phyloP scores from a whole-genome alignment of 2,329 filamentous ascomycete species.

The Talaromyces sp. region DNA sequence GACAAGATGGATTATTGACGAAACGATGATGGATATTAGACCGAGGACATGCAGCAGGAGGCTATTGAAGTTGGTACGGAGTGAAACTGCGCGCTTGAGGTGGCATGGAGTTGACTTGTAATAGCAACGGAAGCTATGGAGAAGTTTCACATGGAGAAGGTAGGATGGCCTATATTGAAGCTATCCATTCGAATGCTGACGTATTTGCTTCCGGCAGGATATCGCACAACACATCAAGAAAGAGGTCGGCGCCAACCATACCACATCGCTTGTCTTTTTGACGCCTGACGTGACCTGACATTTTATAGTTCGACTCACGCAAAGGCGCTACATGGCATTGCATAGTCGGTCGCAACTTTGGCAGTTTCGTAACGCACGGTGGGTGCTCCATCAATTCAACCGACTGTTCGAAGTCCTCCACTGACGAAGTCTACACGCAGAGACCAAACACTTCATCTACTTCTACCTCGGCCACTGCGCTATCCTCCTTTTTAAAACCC shows the following conservation, averaged over 20 bases:
- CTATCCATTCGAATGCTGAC: background rate
- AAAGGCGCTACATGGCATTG: conserved; percentile 99
- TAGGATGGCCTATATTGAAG: conserved; percentile 30
- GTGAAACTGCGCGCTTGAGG: background rate
- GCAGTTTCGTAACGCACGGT: conserved; percentile 98
- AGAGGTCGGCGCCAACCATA: conserved; percentile 60
- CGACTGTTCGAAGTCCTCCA: background rate
- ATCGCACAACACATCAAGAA: conserved; percentile 96
- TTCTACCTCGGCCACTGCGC: conserved; percentile 99
- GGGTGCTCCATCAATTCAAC: conserved; percentile 36
- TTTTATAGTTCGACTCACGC: conserved; percentile 80
- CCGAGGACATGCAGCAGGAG: conserved; percentile 95
- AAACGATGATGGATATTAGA: conserved; percentile 53
- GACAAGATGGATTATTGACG: background rate
- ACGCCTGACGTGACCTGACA: conserved; percentile 26
- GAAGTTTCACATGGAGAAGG: conserved; percentile 71
- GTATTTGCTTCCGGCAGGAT: conserved; percentile 58
- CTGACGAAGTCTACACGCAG: conserved; percentile 50
- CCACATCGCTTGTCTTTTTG: conserved; percentile 1
- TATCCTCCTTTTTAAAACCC: conserved; percentile 98
- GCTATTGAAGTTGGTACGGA: conserved; percentile 88
- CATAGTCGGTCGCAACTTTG: conserved; percentile 97
- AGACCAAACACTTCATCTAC: conserved; percentile 99
- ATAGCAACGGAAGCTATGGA: conserved; percentile 69
- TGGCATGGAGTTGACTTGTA: conserved; percentile 13